Evolutionary conservation across 148 eudicot species (phyloP).

Genomic region (Camellia sinensis): DNA sequence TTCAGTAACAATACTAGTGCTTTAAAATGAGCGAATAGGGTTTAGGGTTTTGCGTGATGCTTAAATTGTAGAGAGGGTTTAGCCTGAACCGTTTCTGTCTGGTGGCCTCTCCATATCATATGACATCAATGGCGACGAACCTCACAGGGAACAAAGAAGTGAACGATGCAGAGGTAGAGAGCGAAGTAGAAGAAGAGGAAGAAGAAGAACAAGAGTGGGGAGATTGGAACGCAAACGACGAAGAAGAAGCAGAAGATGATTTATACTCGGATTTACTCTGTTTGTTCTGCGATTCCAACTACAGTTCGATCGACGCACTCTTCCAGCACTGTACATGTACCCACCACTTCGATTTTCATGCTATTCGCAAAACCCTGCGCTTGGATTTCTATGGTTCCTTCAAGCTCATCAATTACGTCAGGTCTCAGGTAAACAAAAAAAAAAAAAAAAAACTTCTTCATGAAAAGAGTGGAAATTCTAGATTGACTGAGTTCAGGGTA

Average conservation of each 20-base stretch:
- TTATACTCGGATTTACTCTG: constrained; percentile 45
- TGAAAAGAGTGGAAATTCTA: neutral
- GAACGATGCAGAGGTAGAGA: constrained; percentile 14
- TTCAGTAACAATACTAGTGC: too few relatives aligned
- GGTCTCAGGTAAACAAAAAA: constrained; percentile 43
- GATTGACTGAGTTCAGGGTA: neutral
- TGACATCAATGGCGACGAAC: constrained; percentile 15
- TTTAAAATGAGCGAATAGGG: neutral
- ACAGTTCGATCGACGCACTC: constrained; percentile 33
- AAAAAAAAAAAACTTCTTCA: neutral
- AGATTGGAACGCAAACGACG: constrained; percentile 66
- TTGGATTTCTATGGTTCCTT: constrained; percentile 79
- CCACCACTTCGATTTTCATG: constrained; percentile 59
- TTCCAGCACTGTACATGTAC: constrained; percentile 52
- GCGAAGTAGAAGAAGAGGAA: constrained; percentile 35
- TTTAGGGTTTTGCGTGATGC: neutral
- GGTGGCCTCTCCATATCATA: neutral
- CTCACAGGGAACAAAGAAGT: constrained; percentile 18
- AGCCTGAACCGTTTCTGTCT: neutral
- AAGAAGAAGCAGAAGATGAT: constrained; percentile 29
- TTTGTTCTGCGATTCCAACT: constrained; percentile 63
- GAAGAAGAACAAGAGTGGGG: constrained; percentile 54
- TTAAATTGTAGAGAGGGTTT: neutral
- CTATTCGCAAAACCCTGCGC: constrained; percentile 34
- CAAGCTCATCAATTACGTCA: constrained; percentile 81